Percentiles rank a stretch among this genome's conserved stretches.
Evolutionary conservation across 768 basidiomycete species (phyloP).

Genomic region (Pisolithus tinctorius): DNA sequence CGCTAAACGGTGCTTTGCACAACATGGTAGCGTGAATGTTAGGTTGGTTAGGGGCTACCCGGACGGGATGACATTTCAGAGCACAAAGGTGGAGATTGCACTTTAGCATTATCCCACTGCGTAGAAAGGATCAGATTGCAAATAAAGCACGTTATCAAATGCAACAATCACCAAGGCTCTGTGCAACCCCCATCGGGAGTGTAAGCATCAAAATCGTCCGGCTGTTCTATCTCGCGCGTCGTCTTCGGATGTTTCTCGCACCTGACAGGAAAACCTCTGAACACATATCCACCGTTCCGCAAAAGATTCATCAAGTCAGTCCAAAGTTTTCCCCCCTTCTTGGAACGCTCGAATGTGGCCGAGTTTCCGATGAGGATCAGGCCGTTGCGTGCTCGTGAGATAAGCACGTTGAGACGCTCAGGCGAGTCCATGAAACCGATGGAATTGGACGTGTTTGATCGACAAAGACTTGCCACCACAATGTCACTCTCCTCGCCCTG

Average conservation of each 20-base stretch:
- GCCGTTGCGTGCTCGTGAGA: constrained; percentile 61
- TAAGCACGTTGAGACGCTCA: constrained; percentile 63
- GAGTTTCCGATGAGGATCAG: constrained; percentile 63
- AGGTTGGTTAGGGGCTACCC: constrained; percentile 41
- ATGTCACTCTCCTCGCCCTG: constrained; percentile 73
- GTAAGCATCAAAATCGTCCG: constrained; percentile 42
- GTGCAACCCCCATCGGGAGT: constrained; percentile 61
- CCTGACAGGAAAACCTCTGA: constrained; percentile 50
- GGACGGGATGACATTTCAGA: constrained; percentile 51
- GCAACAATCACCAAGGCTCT: constrained; percentile 45
- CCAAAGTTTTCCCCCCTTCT: constrained; percentile 50
- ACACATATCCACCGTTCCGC: constrained; percentile 37
- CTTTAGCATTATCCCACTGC: constrained; percentile 40
- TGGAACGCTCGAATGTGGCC: constrained; percentile 47
- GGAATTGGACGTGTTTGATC: constrained; percentile 48
- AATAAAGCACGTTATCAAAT: neutral
- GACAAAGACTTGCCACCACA: constrained; percentile 52
- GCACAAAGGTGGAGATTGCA: constrained; percentile 52
- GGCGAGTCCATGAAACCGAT: constrained; percentile 71
- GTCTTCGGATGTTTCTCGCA: constrained; percentile 50
- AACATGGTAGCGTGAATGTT: constrained; percentile 24
- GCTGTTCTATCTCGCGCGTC: constrained; percentile 30
- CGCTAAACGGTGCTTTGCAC: constrained; percentile 34
- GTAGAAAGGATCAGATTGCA: neutral
- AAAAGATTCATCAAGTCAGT: constrained; percentile 40